A percentile compares a stretch with the other conserved stretches of the same genome.
These are phyloP conservation scores for Mrakiaceae sp. DNA, from an alignment of 1,284 basidiomycete genomes.

Conservation along the genomic window DNA sequence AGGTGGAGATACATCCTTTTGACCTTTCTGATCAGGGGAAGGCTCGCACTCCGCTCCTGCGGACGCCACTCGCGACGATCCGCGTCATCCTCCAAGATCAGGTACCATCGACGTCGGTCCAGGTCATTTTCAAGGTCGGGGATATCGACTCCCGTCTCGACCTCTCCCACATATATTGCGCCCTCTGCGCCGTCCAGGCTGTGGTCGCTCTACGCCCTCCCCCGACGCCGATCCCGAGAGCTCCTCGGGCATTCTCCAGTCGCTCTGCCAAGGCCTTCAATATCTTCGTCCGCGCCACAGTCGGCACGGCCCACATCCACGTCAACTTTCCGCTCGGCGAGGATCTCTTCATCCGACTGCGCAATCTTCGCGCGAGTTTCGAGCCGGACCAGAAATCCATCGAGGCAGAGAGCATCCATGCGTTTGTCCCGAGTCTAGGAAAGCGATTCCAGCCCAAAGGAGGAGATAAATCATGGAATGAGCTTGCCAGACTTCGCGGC, in stretches of 20 bases:
- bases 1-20: conserved; percentile 19
- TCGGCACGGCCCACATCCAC: conserved; percentile 16
- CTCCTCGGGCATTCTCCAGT: background rate
- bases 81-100: conserved; percentile 23
- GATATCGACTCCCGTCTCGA: conserved; percentile 41
- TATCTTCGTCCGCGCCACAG: conserved; percentile 13
- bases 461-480: conserved; percentile 55
- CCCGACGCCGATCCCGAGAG: no score
- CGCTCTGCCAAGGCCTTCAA: conserved; percentile 17
- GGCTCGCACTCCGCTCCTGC: conserved; percentile 31
- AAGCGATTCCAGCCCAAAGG: background rate
- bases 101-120: conserved; percentile 18
- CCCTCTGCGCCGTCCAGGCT: conserved; percentile 40
- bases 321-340: conserved; percentile 32
- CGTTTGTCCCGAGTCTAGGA: conserved; percentile 38
- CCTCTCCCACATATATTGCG: conserved; percentile 61
- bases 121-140: conserved; percentile 24
- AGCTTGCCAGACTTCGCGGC: conserved; percentile 54
- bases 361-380: conserved; percentile 24
- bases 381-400: conserved; percentile 23
- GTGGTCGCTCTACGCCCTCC: background rate
- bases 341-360: conserved; percentile 25
- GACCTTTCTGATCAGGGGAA: conserved; percentile 27
- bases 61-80: conserved; percentile 26
- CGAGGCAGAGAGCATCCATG: conserved; percentile 32